These are phyloP conservation scores for Claviceps sp. DNA, from an alignment of 2,329 filamentous ascomycete genomes.

Conservation along the genomic window DNA sequence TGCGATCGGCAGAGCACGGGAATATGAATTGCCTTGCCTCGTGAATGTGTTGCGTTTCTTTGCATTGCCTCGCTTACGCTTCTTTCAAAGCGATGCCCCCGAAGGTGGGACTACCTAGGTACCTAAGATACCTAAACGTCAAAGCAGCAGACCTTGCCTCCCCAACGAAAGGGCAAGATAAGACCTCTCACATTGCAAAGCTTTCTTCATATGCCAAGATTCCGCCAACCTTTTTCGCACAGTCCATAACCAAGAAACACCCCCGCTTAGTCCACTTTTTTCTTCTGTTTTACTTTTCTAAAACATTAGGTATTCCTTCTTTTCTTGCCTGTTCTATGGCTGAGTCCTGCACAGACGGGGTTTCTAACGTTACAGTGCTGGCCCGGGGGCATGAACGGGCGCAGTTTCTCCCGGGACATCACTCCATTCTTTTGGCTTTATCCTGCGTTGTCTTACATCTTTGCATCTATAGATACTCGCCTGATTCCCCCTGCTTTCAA, in stretches of 20 bases:
- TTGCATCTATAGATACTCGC: neutral
- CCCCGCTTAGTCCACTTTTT: neutral
- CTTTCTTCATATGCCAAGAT: neutral
- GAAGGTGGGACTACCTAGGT: neutral
- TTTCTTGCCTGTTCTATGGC: neutral
- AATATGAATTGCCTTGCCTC: no score
- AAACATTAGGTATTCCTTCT: neutral
- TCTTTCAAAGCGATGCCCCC: no score
- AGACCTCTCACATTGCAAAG: neutral
- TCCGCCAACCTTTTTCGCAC: slow-evolving; percentile 2
- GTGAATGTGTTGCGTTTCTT: no score
- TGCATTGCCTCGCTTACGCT: no score
- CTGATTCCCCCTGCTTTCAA: neutral
- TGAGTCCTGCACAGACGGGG: neutral
- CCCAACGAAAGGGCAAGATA: no score
- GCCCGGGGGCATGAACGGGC: neutral
- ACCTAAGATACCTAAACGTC: neutral
- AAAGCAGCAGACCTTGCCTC: neutral
- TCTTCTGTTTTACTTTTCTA: neutral
- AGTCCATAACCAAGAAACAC: neutral
- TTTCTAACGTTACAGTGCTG: neutral
- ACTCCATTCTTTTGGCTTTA: neutral
- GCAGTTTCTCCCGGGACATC: neutral
- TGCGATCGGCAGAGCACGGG: no score
- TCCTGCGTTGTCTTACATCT: neutral